These are phyloP conservation scores for Eucalyptus sideroxylon DNA, from an alignment of 345 rosid genomes.

Conservation along the genomic window DNA sequence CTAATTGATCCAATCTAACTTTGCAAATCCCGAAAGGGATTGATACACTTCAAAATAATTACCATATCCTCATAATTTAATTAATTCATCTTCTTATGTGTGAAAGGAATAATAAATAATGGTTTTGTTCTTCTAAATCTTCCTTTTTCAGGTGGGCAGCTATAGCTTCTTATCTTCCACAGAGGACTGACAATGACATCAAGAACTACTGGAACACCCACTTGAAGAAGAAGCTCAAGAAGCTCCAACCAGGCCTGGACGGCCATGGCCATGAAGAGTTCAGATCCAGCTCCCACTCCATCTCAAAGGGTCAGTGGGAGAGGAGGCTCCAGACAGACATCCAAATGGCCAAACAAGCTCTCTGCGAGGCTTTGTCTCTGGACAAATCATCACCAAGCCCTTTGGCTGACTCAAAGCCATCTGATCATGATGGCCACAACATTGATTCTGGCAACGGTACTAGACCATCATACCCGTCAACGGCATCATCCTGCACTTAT, in stretches of 20 bases:
- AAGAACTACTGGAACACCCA: slow-evolving; percentile 96
- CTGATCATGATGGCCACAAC: not conserved
- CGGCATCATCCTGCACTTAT: not conserved
- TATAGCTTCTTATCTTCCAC: slow-evolving; percentile 95
- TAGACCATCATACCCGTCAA: not conserved
- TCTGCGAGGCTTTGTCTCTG: slow-evolving; percentile 68
- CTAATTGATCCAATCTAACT: not conserved
- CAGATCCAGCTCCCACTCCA: slow-evolving; percentile 11
- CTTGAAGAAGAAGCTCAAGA: slow-evolving; percentile 69
- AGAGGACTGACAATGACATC: slow-evolving; percentile 91
- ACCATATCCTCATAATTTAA: not conserved
- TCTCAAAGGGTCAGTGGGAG: slow-evolving; percentile 82
- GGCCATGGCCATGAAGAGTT: slow-evolving; percentile 17
- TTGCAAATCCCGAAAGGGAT: not conserved
- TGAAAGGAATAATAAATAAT: not conserved
- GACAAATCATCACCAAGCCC: slow-evolving; percentile 18
- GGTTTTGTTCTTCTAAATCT: not conserved
- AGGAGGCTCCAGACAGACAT: slow-evolving; percentile 84
- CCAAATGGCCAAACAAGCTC: slow-evolving; percentile 73
- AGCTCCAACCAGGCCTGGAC: slow-evolving; percentile 27
- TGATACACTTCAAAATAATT: not conserved
- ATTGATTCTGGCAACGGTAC: not conserved
- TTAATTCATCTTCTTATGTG: not conserved
- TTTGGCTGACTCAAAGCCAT: not conserved
- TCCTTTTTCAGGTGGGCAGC: slow-evolving; percentile 82